Evolutionary conservation across 2,329 filamentous ascomycete species (phyloP).

Genomic region (Intubia oerlemansii): DNA sequence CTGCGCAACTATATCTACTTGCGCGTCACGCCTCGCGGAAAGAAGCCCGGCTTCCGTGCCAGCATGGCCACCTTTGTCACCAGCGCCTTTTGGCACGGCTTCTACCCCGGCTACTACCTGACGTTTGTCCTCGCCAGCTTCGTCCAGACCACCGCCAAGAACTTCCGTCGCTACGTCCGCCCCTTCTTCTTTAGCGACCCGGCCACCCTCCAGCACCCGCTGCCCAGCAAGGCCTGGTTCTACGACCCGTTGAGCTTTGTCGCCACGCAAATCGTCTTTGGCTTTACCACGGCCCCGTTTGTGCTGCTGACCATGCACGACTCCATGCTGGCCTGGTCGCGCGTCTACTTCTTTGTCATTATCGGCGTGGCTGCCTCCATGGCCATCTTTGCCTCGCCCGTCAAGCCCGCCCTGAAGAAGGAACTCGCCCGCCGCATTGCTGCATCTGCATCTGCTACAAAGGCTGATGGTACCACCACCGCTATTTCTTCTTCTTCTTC

Average conservation of each 20-base stretch:
- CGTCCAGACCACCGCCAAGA: constrained; percentile 83
- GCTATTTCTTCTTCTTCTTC: too few relatives aligned
- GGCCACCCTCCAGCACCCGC: constrained; percentile 40
- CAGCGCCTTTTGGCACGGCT: constrained; percentile 94
- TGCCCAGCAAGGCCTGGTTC: constrained; percentile 48
- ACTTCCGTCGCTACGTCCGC: constrained; percentile 71
- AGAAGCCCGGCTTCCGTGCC: constrained; percentile 89
- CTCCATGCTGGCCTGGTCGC: constrained; percentile 56
- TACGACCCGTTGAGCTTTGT: constrained; percentile 41
- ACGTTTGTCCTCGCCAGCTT: constrained; percentile 78
- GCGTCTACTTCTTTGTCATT: constrained; percentile 76
- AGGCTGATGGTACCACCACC: too few relatives aligned
- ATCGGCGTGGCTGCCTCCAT: constrained; percentile 43
- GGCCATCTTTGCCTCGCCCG: constrained; percentile 61
- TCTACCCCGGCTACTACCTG: constrained; percentile 91
- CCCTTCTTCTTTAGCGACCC: constrained; percentile 88
- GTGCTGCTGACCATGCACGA: constrained; percentile 53
- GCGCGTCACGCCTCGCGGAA: constrained; percentile 80
- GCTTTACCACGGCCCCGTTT: constrained; percentile 69
- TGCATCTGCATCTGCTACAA: constrained; percentile 10
- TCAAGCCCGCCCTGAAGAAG: constrained; percentile 37
- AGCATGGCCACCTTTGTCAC: constrained; percentile 87
- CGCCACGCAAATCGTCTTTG: constrained; percentile 24
- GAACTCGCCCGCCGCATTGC: constrained; percentile 35
- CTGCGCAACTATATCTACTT: constrained; percentile 89